These are phyloP conservation scores for Komagataella pastoris DNA, from an alignment of 805 yeast species.

Conservation along the genomic window DNA sequence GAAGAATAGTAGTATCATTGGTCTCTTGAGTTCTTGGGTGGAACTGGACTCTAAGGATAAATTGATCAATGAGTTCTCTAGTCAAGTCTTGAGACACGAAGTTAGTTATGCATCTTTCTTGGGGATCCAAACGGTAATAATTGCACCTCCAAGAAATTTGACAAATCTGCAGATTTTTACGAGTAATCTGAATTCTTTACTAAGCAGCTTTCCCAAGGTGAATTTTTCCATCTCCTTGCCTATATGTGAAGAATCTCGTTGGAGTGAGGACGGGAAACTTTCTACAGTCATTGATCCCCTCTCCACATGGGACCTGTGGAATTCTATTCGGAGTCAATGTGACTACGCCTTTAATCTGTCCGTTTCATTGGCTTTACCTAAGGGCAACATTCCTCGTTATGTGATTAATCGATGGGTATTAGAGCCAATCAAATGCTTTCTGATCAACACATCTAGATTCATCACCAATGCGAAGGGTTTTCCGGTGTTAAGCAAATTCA, in stretches of 20 bases:
- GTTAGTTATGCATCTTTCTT: constrained; percentile 43
- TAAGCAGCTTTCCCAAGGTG: constrained; percentile 17
- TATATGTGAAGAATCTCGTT: constrained; percentile 27
- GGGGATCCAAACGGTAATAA: constrained; percentile 39
- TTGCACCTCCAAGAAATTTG: constrained; percentile 54
- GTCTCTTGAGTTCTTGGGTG: constrained; percentile 56
- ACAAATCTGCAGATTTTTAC: constrained; percentile 39
- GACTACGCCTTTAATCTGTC: constrained; percentile 42
- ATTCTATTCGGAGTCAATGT: constrained; percentile 42
- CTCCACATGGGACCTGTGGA: constrained; percentile 70
- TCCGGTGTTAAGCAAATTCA: constrained; percentile 51
- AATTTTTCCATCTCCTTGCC: constrained; percentile 34
- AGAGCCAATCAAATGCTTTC: constrained; percentile 49
- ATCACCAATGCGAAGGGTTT: constrained; percentile 44
- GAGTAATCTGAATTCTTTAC: constrained; percentile 17
- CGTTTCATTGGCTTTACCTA: constrained; percentile 69
- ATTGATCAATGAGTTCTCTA: constrained; percentile 35
- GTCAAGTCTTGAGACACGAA: constrained; percentile 46
- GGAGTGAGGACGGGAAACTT: neutral
- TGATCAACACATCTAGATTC: constrained; percentile 43
- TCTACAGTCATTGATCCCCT: constrained; percentile 23
- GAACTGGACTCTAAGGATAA: constrained; percentile 45
- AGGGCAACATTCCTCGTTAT: constrained; percentile 32
- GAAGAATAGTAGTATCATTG: constrained; percentile 33
- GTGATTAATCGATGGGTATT: constrained; percentile 51